Evolutionary conservation across 78 protist genomes (phyloP).

Genomic region (Abeoforma whisleri): DNA sequence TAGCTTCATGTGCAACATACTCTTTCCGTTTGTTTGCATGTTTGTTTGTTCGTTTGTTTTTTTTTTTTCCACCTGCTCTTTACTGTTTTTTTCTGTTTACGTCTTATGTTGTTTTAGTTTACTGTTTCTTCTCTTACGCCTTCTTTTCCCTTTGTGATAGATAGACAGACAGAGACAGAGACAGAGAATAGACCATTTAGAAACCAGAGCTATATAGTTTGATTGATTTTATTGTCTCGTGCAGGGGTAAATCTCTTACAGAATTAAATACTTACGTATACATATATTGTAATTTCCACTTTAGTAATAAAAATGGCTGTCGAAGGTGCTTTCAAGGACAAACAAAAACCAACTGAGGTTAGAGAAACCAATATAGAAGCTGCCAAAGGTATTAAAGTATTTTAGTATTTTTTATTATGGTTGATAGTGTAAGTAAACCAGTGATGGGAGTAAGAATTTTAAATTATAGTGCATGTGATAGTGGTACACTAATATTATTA

Average conservation of each 20-base stretch:
- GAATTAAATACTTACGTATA: slow-evolving; percentile 2
- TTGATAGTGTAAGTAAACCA: neutral
- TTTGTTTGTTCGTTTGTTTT: too few species aligned
- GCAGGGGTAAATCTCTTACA: too few species aligned
- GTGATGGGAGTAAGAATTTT: neutral
- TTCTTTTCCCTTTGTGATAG: neutral
- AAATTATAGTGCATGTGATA: too few species aligned
- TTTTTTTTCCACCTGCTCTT: too few species aligned
- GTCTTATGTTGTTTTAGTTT: too few species aligned
- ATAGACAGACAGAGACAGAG: neutral
- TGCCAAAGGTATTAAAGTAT: slow-evolving; percentile 49
- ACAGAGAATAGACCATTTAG: too few species aligned
- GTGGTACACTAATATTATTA: too few species aligned
- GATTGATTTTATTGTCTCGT: too few species aligned
- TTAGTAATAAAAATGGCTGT: neutral
- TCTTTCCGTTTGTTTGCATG: too few species aligned
- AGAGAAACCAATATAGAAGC: slow-evolving; percentile 46
- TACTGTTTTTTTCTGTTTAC: too few species aligned
- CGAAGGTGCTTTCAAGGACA: slow-evolving; percentile 30
- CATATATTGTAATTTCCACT: neutral
- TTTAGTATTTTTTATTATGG: neutral
- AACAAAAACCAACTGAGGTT: slow-evolving; percentile 32
- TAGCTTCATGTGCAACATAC: too few species aligned
- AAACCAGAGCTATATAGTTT: too few species aligned
- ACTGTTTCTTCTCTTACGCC: neutral